Evolutionary conservation across 1,139 yeast species (phyloP).

Genomic region (Pichia sp.): DNA sequence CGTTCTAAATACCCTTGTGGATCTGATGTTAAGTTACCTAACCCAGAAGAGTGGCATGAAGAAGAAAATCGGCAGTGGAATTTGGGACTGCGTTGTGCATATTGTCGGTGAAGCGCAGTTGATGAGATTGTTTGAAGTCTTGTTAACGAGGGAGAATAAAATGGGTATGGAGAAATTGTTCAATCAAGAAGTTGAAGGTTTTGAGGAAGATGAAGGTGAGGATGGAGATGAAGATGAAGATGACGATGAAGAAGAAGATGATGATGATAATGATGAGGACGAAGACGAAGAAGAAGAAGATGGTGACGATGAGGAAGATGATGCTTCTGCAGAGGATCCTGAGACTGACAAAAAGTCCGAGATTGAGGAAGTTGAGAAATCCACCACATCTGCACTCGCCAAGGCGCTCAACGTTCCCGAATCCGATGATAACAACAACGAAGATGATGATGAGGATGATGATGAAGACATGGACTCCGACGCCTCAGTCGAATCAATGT

Average conservation of each 20-base stretch:
- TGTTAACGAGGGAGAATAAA: constrained; percentile 69
- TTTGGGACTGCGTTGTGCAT: constrained; percentile 64
- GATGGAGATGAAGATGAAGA: constrained; percentile 31
- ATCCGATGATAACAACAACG: constrained; percentile 41
- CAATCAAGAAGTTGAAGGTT: constrained; percentile 52
- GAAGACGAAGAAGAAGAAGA: constrained; percentile 21
- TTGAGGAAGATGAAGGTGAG: constrained; percentile 29
- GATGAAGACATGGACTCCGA: constrained; percentile 28
- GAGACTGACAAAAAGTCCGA: constrained; percentile 27
- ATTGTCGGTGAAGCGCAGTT: constrained; percentile 46
- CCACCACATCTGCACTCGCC: constrained; percentile 67
- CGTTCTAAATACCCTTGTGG: constrained; percentile 53
- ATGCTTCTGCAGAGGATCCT: constrained; percentile 31
- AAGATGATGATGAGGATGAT: constrained; percentile 18
- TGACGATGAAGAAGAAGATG: constrained; percentile 29
- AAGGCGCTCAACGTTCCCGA: constrained; percentile 43
- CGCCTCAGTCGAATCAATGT: constrained; percentile 66
- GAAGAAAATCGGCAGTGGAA: constrained; percentile 63
- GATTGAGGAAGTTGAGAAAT: constrained; percentile 54
- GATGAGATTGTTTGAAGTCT: constrained; percentile 55
- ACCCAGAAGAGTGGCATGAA: constrained; percentile 66
- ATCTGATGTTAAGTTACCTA: constrained; percentile 67
- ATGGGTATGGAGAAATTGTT: constrained; percentile 77
- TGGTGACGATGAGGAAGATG: constrained; percentile 30
- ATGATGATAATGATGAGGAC: constrained; percentile 34